phyloP scores from a whole-genome alignment of 495 filamentous ascomycete species.

The Penicillium nucicola region DNA sequence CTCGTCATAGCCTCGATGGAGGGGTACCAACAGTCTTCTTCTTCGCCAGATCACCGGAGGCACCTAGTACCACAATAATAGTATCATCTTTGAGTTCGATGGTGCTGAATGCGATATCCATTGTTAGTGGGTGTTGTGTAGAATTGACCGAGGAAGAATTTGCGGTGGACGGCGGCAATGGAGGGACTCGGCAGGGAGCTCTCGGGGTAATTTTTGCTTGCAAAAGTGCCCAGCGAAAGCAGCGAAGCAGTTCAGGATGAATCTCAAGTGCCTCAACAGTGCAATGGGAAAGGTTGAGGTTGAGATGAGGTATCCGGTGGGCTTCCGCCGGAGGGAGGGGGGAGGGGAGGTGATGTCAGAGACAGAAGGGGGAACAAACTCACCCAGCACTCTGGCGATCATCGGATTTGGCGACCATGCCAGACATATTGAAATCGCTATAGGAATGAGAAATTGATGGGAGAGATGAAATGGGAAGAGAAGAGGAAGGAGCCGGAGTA shows the following conservation, averaged over 20 bases:
- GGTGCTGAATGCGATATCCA: conserved; percentile 48
- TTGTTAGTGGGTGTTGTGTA: conserved; percentile 21
- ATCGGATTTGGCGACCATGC: conserved; percentile 60
- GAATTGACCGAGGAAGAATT: conserved; percentile 13
- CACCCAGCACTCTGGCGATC: conserved; percentile 62
- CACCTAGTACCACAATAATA: conserved; percentile 93
- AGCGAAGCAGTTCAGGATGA: background rate
- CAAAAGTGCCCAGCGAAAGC: background rate
- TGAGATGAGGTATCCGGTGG: conserved; percentile 15
- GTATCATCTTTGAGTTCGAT: conserved; percentile 99
- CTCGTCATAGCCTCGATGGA: conserved; percentile 2
- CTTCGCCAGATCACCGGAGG: conserved; percentile 96
- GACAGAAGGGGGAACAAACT: conserved; percentile 39
- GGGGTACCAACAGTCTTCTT: conserved; percentile 87
- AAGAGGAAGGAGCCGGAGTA: conserved; percentile 32
- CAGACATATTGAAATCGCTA: conserved; percentile 50
- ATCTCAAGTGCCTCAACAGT: background rate
- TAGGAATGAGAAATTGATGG: conserved; percentile 13
- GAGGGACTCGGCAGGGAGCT: conserved; percentile 17
- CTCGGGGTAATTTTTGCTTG: conserved; percentile 3
- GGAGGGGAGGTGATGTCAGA: conserved; percentile 51
- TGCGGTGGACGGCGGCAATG: conserved; percentile 10
- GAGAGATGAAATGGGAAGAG: conserved; percentile 10
- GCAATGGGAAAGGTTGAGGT: conserved; percentile 14
- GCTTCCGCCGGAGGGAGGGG: conserved; percentile 31